Evolutionary conservation across 192 early-diverging fungal species (phyloP).

Genomic region (Lunasporangiospora selenospora): DNA sequence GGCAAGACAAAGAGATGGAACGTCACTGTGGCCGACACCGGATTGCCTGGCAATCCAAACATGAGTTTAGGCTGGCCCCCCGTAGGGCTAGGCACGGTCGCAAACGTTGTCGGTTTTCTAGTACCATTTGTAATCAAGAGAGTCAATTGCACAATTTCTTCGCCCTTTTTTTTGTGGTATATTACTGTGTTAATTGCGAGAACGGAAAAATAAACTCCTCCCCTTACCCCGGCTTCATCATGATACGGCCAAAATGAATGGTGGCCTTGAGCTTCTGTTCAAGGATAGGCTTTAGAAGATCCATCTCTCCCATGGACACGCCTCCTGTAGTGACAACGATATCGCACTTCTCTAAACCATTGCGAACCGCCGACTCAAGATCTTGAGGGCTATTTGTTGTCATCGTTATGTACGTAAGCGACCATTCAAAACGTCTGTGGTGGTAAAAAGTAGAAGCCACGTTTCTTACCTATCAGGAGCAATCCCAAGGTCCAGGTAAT

Average conservation of each 20-base stretch:
- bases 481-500: constrained; percentile 78
- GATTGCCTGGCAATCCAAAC: constrained; percentile 95
- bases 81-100: constrained; percentile 60
- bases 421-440: too few species aligned
- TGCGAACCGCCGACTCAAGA: constrained; percentile 56
- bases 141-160: too few species aligned
- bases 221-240: constrained; percentile 88
- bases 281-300: constrained; percentile 88
- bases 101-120: constrained; percentile 96
- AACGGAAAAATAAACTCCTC: background rate
- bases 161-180: too few species aligned
- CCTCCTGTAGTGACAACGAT: constrained; percentile 93
- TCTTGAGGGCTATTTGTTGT: constrained; percentile 54
- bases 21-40: constrained; percentile 88
- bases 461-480: constrained; percentile 66
- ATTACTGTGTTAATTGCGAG: background rate
- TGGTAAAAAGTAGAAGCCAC: too few species aligned
- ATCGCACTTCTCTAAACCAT: constrained; percentile 64
- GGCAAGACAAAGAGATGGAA: constrained; percentile 93
- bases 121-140: too few species aligned
- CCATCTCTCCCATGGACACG: constrained; percentile 98
- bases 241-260: constrained; percentile 90
- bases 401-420: too few species aligned
- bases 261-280: constrained; percentile 78
- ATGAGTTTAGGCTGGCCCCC: constrained; percentile 61